Base-by-base conservation (phyloP, 2,329 filamentous ascomycete genomes). In the Onygenales sp. region DNA sequence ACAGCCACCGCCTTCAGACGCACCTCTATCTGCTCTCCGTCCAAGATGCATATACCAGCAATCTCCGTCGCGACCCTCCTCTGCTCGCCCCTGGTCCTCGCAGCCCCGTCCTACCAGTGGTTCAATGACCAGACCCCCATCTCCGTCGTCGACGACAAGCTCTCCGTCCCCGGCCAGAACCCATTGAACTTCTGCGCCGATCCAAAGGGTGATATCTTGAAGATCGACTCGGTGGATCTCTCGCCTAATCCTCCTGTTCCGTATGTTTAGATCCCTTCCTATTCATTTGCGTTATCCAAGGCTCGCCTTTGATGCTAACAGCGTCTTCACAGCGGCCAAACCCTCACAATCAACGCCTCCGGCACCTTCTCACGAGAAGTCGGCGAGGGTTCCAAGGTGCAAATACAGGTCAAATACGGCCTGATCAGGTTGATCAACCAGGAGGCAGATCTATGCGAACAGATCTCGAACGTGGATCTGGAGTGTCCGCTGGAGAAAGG, bases 351-450 rank as follows among this genome's bases (percentile, higher is more conserved):
- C 74, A 82, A 82, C 59, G 93, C 91, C 46, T 77, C 74, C 34
- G 93, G 92, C 54, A 81, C 75, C n/a, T 80, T 97, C 58, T 79
- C 78, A 61, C 73, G 94, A 65, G 72, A 78, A 50, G 83, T 98
- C 59, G 80, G 83, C 52, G 69, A 89, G 54, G 92, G 89, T 54
- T 88, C 92, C 56, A 88, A 87, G 63, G 86, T 96, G 57, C 77
- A 85, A 47, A 70, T 98, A 42, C 80, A 84, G 60, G 92, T 98
- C 73, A 96, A 95, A 75, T 96, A 95, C 70, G 92, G 92, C 56
- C 78, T 95, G 60, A 96, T 98, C 70, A 87, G 84, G 52, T 81
- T 98, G 59, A 83, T 98, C 70, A 88, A 81, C 70, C 87, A 87
- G 59, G 81, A 79, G 60, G 84, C 85, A 63, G 86, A 95, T 66